These are phyloP conservation scores for Salix arbutifolia DNA, from an alignment of 345 rosid species.

Conservation along the genomic window DNA sequence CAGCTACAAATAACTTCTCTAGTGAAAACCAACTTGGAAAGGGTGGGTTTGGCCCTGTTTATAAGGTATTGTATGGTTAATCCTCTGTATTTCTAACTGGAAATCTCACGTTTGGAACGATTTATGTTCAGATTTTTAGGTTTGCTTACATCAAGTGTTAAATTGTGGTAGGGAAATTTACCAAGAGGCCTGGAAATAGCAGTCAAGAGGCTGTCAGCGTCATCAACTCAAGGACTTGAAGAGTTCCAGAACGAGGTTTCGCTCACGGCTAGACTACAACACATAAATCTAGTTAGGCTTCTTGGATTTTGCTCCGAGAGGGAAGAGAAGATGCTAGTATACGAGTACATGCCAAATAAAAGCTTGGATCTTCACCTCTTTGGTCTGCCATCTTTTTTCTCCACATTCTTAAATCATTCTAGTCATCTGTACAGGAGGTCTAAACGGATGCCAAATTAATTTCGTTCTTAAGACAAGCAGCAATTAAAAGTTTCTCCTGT, in stretches of 20 bases:
- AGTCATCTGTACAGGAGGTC: no score
- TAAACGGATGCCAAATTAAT: no score
- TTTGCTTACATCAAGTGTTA: no score
- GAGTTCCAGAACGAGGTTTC: constrained; percentile 39
- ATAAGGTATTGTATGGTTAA: constrained; percentile 21
- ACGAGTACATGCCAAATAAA: constrained; percentile 15
- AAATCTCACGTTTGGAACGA: no score
- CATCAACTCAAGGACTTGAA: constrained; percentile 37
- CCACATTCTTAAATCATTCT: no score
- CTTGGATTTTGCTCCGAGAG: constrained; percentile 34
- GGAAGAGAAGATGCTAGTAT: constrained; percentile 41
- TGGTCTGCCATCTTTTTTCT: constrained; percentile 14
- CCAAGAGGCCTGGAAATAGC: constrained; percentile 33
- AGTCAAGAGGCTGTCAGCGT: constrained; percentile 41
- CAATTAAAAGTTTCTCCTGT: no score
- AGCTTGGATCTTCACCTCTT: constrained; percentile 36
- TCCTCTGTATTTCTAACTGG: no score
- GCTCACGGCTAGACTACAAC: constrained; percentile 41
- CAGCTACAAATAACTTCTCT: constrained; percentile 38
- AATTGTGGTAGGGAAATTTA: constrained; percentile 24
- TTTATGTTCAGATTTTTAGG: no score
- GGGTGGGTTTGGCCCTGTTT: constrained; percentile 51
- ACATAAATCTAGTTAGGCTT: constrained; percentile 34
- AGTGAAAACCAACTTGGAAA: constrained; percentile 36
- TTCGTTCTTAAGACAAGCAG: no score